Percentiles rank a stretch among this genome's conserved stretches.
Conservation (phyloP, 805 yeast genomes). For the Kodamaea kakaduensis region DNA sequence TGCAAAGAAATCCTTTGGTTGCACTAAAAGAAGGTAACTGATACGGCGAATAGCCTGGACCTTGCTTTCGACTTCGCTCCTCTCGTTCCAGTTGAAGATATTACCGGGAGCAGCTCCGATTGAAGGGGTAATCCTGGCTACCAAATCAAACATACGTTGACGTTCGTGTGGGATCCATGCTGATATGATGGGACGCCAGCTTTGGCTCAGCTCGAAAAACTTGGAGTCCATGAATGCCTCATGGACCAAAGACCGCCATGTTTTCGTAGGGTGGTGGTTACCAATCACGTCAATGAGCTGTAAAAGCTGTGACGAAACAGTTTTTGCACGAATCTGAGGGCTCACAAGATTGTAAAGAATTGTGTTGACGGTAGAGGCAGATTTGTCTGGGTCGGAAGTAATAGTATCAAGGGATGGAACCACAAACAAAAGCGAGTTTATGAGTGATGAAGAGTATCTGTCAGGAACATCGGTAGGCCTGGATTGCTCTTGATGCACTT, state of each 20-base stretch:
- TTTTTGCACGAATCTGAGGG: constrained; percentile 49
- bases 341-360: constrained; percentile 51
- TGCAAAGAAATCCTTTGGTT: constrained; percentile 55
- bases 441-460: no score
- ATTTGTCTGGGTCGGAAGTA: constrained; percentile 60
- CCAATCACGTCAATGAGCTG: constrained; percentile 41
- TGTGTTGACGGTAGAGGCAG: constrained; percentile 43
- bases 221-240: constrained; percentile 63
- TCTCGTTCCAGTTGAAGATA: constrained; percentile 69
- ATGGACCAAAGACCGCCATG: constrained; percentile 60
- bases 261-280: constrained; percentile 36
- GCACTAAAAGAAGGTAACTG: constrained; percentile 57
- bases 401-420: constrained; percentile 15
- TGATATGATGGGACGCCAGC: constrained; percentile 54
- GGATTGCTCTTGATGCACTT: no score
- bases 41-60: constrained; percentile 56
- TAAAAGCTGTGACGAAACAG: constrained; percentile 18
- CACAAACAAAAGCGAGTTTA: no score
- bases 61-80: constrained; percentile 53
- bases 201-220: constrained; percentile 40
- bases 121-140: constrained; percentile 27
- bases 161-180: constrained; percentile 65
- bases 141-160: constrained; percentile 53
- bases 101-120: constrained; percentile 50
- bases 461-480: no score